Percentiles rank a stretch among this genome's conserved stretches.
Evolutionary conservation across 2,329 filamentous ascomycete species (phyloP).

Genomic region (Berkeleyomyces rouxiae): DNA sequence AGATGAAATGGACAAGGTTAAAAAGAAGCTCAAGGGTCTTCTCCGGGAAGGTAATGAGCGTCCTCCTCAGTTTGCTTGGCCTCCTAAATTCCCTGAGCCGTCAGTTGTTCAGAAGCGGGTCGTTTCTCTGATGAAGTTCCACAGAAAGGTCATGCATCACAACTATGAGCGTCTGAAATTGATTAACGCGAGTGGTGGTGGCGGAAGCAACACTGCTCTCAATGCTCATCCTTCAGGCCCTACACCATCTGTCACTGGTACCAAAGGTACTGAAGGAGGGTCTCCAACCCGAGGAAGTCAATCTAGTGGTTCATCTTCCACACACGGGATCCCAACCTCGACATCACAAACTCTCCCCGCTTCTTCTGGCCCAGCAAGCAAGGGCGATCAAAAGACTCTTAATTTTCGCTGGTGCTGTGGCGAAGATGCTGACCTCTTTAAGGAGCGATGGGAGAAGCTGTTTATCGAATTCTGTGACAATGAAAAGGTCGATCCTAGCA

Average conservation of each 20-base stretch:
- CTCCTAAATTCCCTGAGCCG: slow-evolving; percentile 82
- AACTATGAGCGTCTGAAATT: slow-evolving; percentile 73
- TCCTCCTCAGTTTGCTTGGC: slow-evolving; percentile 96
- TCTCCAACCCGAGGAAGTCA: slow-evolving; percentile 33
- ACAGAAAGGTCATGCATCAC: slow-evolving; percentile 83
- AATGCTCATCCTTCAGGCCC: not conserved
- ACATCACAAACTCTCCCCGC: not conserved
- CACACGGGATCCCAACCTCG: not conserved
- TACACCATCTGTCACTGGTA: not conserved
- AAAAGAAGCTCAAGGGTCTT: slow-evolving; percentile 94
- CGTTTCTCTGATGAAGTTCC: slow-evolving; percentile 94
- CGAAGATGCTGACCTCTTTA: slow-evolving; percentile 87
- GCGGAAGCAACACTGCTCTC: not conserved
- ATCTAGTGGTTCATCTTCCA: slow-evolving; percentile 8
- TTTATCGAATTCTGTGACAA: slow-evolving; percentile 93
- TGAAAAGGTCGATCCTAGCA: slow-evolving; percentile 96
- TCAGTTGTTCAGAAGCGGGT: slow-evolving; percentile 84
- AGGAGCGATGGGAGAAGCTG: slow-evolving; percentile 94
- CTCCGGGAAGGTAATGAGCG: slow-evolving; percentile 84
- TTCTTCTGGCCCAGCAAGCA: not conserved
- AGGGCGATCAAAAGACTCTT: slow-evolving; percentile 7
- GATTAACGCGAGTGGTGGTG: not conserved
- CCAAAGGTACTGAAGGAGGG: slow-evolving; percentile 2
- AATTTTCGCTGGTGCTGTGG: slow-evolving; percentile 72
- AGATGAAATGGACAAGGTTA: slow-evolving; percentile 98